These are phyloP conservation scores for Grosmannia penicillata DNA, from an alignment of 2,329 filamentous ascomycete species.

Conservation along the genomic window DNA sequence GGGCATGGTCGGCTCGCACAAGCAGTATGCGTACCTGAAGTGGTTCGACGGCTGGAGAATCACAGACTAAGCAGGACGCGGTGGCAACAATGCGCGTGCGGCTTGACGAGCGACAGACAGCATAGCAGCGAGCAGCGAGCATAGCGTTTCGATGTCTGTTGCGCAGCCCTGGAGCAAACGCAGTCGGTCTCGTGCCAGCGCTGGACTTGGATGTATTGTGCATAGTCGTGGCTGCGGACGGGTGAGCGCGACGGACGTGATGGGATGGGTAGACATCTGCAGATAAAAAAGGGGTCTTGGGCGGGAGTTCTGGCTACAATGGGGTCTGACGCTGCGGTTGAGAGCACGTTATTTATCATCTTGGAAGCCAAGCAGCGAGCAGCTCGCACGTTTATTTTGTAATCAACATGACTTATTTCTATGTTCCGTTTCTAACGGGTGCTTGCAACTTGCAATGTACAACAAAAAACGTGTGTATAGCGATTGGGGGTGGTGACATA, in stretches of 20 bases:
- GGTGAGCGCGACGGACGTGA: too few species aligned
- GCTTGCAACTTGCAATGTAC: neutral
- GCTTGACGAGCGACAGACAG: too few species aligned
- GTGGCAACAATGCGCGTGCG: neutral
- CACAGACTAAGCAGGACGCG: conserved; percentile 40
- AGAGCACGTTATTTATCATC: neutral
- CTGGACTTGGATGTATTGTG: too few species aligned
- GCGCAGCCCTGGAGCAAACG: too few species aligned
- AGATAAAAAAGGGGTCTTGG: neutral
- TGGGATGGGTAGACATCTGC: neutral
- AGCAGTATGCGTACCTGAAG: conserved; percentile 80
- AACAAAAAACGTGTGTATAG: neutral
- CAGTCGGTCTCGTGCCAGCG: too few species aligned
- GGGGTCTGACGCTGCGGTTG: conserved; percentile 6
- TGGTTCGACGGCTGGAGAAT: conserved; percentile 87
- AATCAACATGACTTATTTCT: conserved; percentile 7
- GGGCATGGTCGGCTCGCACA: conserved; percentile 78
- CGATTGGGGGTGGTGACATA: too few species aligned
- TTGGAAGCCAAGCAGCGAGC: conserved; percentile 1
- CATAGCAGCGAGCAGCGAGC: too few species aligned
- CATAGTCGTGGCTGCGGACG: too few species aligned
- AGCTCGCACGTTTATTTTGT: conserved; percentile 4
- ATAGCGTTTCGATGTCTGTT: too few species aligned
- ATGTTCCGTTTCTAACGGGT: conserved; percentile 3
- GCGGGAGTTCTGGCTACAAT: conserved; percentile 11